phyloP scores from a whole-genome alignment of 2,329 filamentous ascomycete species.

The Clarireedia monteithiana region DNA sequence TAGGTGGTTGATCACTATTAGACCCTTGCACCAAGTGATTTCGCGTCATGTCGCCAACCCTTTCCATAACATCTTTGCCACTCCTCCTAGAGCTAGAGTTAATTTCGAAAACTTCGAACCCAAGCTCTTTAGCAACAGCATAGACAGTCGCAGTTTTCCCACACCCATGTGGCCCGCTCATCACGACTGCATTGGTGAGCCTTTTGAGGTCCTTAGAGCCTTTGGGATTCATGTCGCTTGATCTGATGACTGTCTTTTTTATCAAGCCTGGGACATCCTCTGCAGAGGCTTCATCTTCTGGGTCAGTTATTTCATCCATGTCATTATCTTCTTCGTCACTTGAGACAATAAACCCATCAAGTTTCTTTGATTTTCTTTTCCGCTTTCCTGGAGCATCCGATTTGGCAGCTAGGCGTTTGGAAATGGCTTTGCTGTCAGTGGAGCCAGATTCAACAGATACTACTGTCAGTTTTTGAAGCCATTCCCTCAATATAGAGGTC shows the following conservation, averaged over 20 bases:
- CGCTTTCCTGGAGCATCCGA: conserved; percentile 45
- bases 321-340: conserved; percentile 68
- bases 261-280: conserved; percentile 31
- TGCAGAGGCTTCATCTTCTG: conserved; percentile 39
- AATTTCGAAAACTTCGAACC: conserved; percentile 92
- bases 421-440: conserved; percentile 19
- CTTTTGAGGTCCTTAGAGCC: conserved; percentile 38
- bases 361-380: conserved; percentile 56
- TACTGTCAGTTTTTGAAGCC: conserved; percentile 71
- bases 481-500: conserved; percentile 64
- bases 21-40: conserved; percentile 77
- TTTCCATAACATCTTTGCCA: conserved; percentile 84
- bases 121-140: conserved; percentile 84
- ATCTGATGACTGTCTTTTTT: conserved; percentile 49
- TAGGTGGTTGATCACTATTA: conserved; percentile 25
- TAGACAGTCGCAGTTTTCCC: conserved; percentile 92
- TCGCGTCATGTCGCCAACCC: conserved; percentile 91
- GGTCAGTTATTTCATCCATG: conserved; percentile 60
- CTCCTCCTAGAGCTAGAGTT: conserved; percentile 76
- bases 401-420: conserved; percentile 21
- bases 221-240: conserved; percentile 30
- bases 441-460: conserved; percentile 62
- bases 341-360: conserved; percentile 74
- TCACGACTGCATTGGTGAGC: conserved; percentile 68
- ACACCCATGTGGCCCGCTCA: conserved; percentile 83